Base-by-base conservation (phyloP, 192 early-diverging fungal genomes). In the Backusella sp. region DNA sequence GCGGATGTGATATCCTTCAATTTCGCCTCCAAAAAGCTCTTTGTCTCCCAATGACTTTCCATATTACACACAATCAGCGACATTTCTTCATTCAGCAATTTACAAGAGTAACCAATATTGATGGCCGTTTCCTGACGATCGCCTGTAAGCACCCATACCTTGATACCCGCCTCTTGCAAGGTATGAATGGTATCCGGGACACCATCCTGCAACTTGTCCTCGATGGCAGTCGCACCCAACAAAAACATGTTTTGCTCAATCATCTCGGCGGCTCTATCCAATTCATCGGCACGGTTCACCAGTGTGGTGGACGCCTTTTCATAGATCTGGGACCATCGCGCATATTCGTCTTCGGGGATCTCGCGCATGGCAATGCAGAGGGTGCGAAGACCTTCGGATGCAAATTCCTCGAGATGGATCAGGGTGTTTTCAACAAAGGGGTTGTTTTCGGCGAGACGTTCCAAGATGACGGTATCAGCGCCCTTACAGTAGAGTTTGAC, bases 41-140 rank as follows among this genome's bases (percentile, higher is more conserved):
- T 95, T 28, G 96, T 97, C 67, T 94, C 95, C 88, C 92, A 94
- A 80, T 97, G 94, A 68, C 89, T 97, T 34, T 91, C 86, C 80
- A 97, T 94, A 79, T 97, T 99, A 81, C 95, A 94, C 62, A 98
- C 87, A 73, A 99, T 94, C 36, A 99, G 82, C 34, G 92, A 92
- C 95, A 98, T 98, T 73, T 97, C 97, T 75, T 98, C 97, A 62
- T 95, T 94, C 68, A 99, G 90, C 35, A 99, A 86, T 83, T 98
- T 97, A 85, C 96, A 97, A 65, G 92, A 93, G 77, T 96, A 97
- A 17, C 96, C 98, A 85, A 99, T 98, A 82, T 99, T 98, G 87
- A 99, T 97, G 41, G 98, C 98, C 6, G 98, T 99, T 82, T 99
- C 98, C 82, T 98, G 97, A 42, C 96, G 83, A 84, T 99, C 98